Evolutionary conservation across 345 rosid genomes (phyloP).

Genomic region (Heritiera fomes): DNA sequence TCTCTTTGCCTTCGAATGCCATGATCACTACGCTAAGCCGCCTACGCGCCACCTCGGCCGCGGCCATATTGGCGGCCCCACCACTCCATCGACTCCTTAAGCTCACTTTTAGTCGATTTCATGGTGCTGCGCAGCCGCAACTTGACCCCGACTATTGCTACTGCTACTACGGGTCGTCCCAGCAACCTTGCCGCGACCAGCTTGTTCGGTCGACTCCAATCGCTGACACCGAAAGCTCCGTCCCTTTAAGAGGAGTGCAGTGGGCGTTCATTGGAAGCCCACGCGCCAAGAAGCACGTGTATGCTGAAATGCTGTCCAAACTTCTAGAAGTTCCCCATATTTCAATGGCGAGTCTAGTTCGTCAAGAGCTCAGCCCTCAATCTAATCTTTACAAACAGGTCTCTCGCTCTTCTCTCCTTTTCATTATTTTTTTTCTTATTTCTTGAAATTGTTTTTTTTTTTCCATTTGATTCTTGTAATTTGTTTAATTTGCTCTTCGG

Average conservation of each 20-base stretch:
- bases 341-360: conserved; percentile 41
- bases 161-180: neutral
- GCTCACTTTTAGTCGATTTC: conserved; percentile 10
- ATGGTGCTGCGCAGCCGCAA: conserved; percentile 24
- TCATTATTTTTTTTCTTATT: neutral
- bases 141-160: conserved; percentile 27
- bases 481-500: too few species aligned
- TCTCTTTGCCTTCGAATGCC: neutral
- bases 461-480: too few species aligned
- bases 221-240: conserved; percentile 26
- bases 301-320: conserved; percentile 34
- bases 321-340: conserved; percentile 37
- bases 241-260: conserved; percentile 35
- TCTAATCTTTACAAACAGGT: conserved; percentile 31
- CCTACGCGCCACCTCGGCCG: neutral
- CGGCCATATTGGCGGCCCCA: neutral
- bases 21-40: neutral
- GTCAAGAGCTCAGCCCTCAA: conserved; percentile 41
- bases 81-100: neutral
- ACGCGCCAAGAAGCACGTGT: conserved; percentile 36
- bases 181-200: neutral
- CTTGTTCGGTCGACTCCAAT: conserved; percentile 14
- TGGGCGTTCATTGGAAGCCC: conserved; percentile 43
- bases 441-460: neutral
- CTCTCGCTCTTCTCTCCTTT: neutral